Conservation (phyloP, 2,329 filamentous ascomycete genomes). For the Aspergillus sp. region DNA sequence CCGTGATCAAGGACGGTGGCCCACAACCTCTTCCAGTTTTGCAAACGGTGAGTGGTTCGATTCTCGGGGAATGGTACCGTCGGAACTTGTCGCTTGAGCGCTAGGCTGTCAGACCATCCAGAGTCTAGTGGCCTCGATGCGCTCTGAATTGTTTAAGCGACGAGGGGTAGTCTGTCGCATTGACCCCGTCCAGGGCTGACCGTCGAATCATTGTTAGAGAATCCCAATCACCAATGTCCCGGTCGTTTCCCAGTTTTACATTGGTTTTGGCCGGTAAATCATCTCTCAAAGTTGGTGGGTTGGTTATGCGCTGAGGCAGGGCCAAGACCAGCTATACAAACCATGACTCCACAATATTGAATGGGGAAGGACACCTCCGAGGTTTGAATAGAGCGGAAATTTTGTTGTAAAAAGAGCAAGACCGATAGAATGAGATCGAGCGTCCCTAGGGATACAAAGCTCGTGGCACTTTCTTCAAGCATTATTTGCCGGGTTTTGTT, state of each 20-base stretch:
- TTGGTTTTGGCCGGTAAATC: not conserved
- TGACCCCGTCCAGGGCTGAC: not conserved
- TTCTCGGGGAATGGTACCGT: not conserved
- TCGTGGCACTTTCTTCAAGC: not conserved
- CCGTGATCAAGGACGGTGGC: conserved; percentile 2
- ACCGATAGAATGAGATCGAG: not conserved
- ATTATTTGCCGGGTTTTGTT: not conserved
- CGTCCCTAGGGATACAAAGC: too few species aligned
- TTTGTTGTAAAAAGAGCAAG: not conserved
- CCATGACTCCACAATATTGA: not conserved
- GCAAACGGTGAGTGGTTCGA: not conserved
- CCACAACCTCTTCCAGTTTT: not conserved
- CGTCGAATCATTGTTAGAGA: conserved; percentile 1
- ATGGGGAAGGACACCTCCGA: not conserved
- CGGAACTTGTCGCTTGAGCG: conserved; percentile 1
- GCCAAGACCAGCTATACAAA: not conserved
- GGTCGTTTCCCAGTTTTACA: not conserved
- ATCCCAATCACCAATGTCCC: not conserved
- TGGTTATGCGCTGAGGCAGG: not conserved
- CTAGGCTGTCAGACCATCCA: conserved; percentile 16
- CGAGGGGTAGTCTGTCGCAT: conserved; percentile 10
- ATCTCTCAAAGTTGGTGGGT: not conserved
- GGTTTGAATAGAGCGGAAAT: not conserved
- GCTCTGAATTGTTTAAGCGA: conserved; percentile 8
- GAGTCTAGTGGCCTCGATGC: conserved; percentile 2